phyloP scores from a whole-genome alignment of 768 basidiomycete species.

The Serendipita sp. region DNA sequence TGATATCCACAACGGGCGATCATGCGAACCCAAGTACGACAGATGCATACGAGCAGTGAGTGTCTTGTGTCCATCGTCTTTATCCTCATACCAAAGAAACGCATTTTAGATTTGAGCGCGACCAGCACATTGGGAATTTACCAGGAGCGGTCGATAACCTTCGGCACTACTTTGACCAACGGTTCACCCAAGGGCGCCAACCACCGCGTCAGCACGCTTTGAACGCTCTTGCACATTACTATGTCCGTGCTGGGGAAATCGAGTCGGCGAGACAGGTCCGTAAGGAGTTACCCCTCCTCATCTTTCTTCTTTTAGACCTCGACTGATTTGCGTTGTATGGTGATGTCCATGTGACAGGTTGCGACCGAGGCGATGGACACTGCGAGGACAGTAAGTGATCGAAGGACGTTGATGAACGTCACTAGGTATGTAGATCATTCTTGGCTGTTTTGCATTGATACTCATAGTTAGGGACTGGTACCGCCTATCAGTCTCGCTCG shows the following conservation, averaged over 20 bases:
- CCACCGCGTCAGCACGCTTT: not conserved
- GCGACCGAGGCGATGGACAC: not conserved
- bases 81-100: not conserved
- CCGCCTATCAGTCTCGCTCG: not conserved
- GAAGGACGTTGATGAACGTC: not conserved
- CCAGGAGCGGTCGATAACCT: not conserved
- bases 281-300: not conserved
- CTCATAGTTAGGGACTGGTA: not conserved
- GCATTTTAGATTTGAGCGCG: not conserved
- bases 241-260: not conserved
- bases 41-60: not conserved
- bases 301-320: not conserved
- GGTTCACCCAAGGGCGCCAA: not conserved
- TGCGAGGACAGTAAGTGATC: not conserved
- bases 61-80: not conserved
- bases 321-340: not conserved
- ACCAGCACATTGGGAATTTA: not conserved
- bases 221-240: not conserved
- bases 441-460: not conserved
- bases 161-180: not conserved
- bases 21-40: not conserved
- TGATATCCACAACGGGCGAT: not conserved
- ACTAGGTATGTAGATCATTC: not conserved
- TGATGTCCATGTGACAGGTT: not conserved
- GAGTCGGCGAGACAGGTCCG: not conserved